A percentile compares a stretch with the other conserved stretches of the same genome.
Evolutionary conservation across 768 basidiomycete species (phyloP).

Genomic region (Tephrocybe sp.): DNA sequence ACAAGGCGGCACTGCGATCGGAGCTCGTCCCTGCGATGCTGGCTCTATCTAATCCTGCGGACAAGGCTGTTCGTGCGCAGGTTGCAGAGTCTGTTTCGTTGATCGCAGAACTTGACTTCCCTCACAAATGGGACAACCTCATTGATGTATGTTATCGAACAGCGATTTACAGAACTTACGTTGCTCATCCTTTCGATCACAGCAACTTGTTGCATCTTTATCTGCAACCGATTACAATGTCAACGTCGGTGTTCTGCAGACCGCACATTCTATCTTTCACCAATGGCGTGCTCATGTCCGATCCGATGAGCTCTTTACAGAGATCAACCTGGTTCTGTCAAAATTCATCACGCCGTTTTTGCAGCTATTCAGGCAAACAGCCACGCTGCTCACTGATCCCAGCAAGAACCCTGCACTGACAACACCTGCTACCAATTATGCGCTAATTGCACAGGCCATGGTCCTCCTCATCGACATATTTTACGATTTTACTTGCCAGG

Average conservation of each 20-base stretch:
- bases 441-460: constrained; percentile 69
- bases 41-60: constrained; percentile 67
- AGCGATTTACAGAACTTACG: neutral
- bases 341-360: constrained; percentile 87
- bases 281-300: constrained; percentile 92
- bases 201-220: constrained; percentile 90
- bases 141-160: constrained; percentile 69
- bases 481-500: constrained; percentile 93
- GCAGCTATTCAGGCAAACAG: constrained; percentile 73
- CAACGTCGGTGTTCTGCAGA: constrained; percentile 89
- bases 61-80: constrained; percentile 77
- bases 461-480: constrained; percentile 83
- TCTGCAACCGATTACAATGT: constrained; percentile 79
- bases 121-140: constrained; percentile 81
- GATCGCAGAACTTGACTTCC: constrained; percentile 92
- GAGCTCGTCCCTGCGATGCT: constrained; percentile 94
- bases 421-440: constrained; percentile 38
- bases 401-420: constrained; percentile 33
- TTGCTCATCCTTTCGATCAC: neutral
- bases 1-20: constrained; percentile 71
- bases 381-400: constrained; percentile 43
- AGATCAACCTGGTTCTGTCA: constrained; percentile 87
- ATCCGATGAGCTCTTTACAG: constrained; percentile 81
- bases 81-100: constrained; percentile 92
- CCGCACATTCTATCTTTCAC: constrained; percentile 93